These are phyloP conservation scores for Alliaria petiolata DNA, from an alignment of 345 rosid species.

Conservation along the genomic window DNA sequence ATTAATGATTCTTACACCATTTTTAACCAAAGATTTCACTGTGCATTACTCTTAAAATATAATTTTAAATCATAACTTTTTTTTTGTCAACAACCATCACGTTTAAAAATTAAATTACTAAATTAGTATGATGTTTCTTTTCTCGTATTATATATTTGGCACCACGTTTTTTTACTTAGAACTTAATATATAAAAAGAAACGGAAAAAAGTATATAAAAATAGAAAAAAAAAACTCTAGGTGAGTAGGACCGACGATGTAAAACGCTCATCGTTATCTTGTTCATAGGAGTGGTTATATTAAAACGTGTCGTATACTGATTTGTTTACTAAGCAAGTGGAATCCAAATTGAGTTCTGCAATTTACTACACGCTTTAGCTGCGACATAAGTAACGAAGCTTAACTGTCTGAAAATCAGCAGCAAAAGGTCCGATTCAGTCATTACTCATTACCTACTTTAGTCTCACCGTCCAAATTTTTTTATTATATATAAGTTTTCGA, in stretches of 20 bases:
- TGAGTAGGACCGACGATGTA: background rate
- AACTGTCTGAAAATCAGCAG: constrained; percentile 15
- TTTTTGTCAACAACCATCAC: background rate
- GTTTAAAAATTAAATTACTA: background rate
- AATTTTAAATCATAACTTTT: background rate
- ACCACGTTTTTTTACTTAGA: background rate
- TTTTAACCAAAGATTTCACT: background rate
- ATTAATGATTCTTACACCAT: background rate
- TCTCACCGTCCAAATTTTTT: constrained; percentile 1
- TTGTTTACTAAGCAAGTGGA: constrained; percentile 1
- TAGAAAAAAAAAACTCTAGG: background rate
- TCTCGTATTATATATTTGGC: background rate
- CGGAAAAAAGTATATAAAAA: background rate
- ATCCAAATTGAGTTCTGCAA: constrained; percentile 14
- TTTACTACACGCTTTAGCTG: background rate
- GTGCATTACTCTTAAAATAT: background rate
- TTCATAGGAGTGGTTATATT: background rate
- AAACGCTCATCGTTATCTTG: constrained; percentile 14
- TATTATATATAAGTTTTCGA: too few species aligned
- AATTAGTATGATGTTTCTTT: background rate
- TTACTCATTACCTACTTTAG: constrained; percentile 15
- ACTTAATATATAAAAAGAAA: background rate
- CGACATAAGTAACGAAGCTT: background rate
- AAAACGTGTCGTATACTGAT: constrained; percentile 9
- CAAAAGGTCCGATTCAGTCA: background rate